These are phyloP conservation scores for Candida boidinii DNA, from an alignment of 805 yeast species.

Conservation along the genomic window DNA sequence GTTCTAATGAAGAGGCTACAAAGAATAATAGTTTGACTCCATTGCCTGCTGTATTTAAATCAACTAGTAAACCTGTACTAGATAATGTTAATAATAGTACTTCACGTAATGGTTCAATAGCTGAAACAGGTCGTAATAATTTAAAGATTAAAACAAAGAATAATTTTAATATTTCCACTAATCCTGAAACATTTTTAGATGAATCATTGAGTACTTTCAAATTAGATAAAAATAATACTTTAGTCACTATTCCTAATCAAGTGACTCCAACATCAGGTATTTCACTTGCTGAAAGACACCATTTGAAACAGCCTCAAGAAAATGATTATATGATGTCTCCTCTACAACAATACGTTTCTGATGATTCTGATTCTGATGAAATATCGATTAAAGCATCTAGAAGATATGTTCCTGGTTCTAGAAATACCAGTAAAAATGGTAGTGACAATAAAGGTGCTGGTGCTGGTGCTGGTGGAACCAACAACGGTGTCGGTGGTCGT, in stretches of 20 bases:
- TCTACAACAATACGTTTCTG: not conserved
- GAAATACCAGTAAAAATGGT: too few species aligned
- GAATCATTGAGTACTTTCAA: conserved; percentile 1
- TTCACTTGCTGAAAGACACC: conserved; percentile 9
- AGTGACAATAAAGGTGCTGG: not conserved
- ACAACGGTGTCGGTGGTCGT: too few species aligned
- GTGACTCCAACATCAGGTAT: conserved; percentile 16
- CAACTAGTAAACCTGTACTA: conserved; percentile 21
- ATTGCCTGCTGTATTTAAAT: conserved; percentile 27
- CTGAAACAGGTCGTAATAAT: not conserved
- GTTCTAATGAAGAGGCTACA: conserved; percentile 37
- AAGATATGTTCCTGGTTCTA: not conserved
- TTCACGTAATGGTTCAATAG: not conserved
- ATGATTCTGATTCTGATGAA: conserved; percentile 2
- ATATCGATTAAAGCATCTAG: not conserved
- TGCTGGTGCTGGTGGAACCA: too few species aligned
- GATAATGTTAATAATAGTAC: not conserved
- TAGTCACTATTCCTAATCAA: conserved; percentile 10
- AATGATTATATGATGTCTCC: not conserved
- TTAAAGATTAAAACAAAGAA: not conserved
- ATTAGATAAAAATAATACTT: conserved; percentile 3
- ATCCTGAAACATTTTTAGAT: too few species aligned
- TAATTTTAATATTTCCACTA: too few species aligned
- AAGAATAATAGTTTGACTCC: conserved; percentile 48
- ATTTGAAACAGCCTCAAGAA: too few species aligned